Percentiles rank a stretch among this genome's conserved stretches.
These are phyloP conservation scores for Suillus cothurnatus DNA, from an alignment of 768 basidiomycete genomes.

Conservation along the genomic window DNA sequence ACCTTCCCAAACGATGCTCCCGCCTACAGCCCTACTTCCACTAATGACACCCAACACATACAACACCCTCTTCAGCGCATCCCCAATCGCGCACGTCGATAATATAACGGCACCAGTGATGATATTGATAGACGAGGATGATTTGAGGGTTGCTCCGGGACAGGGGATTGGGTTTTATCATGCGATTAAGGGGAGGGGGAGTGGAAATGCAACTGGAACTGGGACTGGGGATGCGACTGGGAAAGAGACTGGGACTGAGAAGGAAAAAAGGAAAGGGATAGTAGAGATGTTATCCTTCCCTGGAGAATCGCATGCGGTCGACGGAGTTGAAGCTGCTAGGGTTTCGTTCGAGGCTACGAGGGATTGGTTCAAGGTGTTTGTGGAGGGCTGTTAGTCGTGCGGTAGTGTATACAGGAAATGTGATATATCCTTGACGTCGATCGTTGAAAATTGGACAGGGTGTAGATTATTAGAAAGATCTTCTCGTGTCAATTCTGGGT, in stretches of 20 bases:
- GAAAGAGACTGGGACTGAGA: constrained; percentile 19
- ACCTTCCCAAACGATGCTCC: too few species aligned
- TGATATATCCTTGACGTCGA: too few species aligned
- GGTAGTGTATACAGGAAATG: not conserved
- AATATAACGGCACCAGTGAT: constrained; percentile 56
- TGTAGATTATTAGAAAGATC: too few species aligned
- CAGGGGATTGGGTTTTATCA: not conserved
- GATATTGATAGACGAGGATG: constrained; percentile 25
- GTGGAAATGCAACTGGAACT: not conserved
- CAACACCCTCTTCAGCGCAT: constrained; percentile 45
- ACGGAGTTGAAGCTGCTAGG: constrained; percentile 62
- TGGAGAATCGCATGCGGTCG: constrained; percentile 63
- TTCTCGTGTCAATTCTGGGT: too few species aligned
- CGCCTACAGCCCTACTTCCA: constrained; percentile 12
- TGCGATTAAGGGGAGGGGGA: not conserved
- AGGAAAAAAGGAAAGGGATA: constrained; percentile 36
- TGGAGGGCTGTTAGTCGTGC: not conserved
- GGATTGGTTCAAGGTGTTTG: constrained; percentile 48
- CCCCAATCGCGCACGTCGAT: constrained; percentile 59
- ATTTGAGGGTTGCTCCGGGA: not conserved
- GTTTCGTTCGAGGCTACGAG: constrained; percentile 52
- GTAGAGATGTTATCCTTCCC: constrained; percentile 65
- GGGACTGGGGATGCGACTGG: constrained; percentile 48
- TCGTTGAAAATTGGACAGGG: too few species aligned
- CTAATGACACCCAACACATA: constrained; percentile 48